These are phyloP conservation scores for Elsinoe perseae DNA, from an alignment of 2,329 filamentous ascomycete genomes.

Conservation along the genomic window DNA sequence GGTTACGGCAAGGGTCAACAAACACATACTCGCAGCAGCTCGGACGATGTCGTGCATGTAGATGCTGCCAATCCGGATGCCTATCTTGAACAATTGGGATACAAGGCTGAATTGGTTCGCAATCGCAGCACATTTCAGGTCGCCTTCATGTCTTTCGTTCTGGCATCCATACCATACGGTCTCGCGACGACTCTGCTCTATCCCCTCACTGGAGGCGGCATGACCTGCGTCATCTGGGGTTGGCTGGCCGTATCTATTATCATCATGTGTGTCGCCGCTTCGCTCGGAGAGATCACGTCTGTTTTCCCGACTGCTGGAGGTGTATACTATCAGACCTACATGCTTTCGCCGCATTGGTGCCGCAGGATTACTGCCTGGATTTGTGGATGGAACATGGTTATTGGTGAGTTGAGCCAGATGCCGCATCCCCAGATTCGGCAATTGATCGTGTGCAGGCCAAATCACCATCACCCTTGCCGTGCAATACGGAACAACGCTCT, in stretches of 20 bases:
- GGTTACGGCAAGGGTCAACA: slow-evolving; percentile 4
- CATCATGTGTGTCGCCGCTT: slow-evolving; percentile 62
- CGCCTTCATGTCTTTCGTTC: slow-evolving; percentile 68
- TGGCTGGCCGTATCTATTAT: slow-evolving; percentile 62
- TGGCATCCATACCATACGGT: slow-evolving; percentile 67
- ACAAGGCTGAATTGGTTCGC: slow-evolving; percentile 57
- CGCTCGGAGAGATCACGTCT: slow-evolving; percentile 65
- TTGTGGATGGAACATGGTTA: slow-evolving; percentile 65
- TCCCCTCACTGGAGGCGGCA: slow-evolving; percentile 58
- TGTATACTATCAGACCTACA: slow-evolving; percentile 73
- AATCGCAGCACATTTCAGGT: slow-evolving; percentile 61
- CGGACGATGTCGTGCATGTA: not conserved
- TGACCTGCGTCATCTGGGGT: slow-evolving; percentile 64
- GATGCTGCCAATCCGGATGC: slow-evolving; percentile 48
- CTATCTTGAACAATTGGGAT: slow-evolving; percentile 56
- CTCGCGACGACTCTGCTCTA: slow-evolving; percentile 63
- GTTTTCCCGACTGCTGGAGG: slow-evolving; percentile 55
- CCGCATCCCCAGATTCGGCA: not conserved
- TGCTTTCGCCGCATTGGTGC: slow-evolving; percentile 56
- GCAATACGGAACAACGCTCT: slow-evolving; percentile 61
- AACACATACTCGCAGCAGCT: not conserved
- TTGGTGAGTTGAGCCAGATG: slow-evolving; percentile 9
- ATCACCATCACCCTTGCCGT: slow-evolving; percentile 77
- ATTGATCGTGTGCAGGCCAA: slow-evolving; percentile 52
- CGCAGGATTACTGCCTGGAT: slow-evolving; percentile 61